Base-by-base conservation (phyloP, 345 rosid species). In the Eucalyptus erythrocorys region DNA sequence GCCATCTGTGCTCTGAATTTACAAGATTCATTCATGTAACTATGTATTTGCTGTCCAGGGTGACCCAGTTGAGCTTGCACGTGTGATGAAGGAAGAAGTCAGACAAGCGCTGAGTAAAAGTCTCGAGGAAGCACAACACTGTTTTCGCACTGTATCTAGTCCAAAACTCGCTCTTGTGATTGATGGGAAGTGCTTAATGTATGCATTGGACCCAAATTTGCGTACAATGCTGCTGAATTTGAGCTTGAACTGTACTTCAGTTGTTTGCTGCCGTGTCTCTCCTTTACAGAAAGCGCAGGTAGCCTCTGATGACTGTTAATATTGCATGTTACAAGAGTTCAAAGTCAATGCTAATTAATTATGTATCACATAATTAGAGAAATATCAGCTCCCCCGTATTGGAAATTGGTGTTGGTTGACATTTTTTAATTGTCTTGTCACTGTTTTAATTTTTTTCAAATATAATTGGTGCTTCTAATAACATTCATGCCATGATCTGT, bases 201-300 rank as follows among this genome's bases (percentile, higher is more conserved):
- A 97, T 90, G 99, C 99, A 55, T 90, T 98, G 91, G 99, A 98
- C 92, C 98, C 98, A 87, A 94, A 92, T 89, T 91, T 98, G 89
- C 97, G 99, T 32, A 96, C 93, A 87, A 95, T 91, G 91, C 94
- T 98, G 48, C 98, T 98, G 91, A 97, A 94, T 92, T 91, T 98
- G 93, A 96, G 99, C 94, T 92, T 98, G 94, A 98, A 97, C 91
- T 98, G 99, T 89, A 92, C 92, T 90, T 96, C 99, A 87, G 99
- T 98, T 88, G 99, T 97, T 90, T 98, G 99, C 93, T 98, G 99
- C 89, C 97, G 99, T 87, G 99, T 98, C 90, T 98, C 99, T 91
- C 99, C 99, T 57, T 91, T 98, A 87, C 99, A 98, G 94, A 98
- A 98, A 92, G 99, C 99, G 87, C 99, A 98, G 98, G 99, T 98